Conservation (phyloP, 129 eudicot species). For the Logfia minima region DNA sequence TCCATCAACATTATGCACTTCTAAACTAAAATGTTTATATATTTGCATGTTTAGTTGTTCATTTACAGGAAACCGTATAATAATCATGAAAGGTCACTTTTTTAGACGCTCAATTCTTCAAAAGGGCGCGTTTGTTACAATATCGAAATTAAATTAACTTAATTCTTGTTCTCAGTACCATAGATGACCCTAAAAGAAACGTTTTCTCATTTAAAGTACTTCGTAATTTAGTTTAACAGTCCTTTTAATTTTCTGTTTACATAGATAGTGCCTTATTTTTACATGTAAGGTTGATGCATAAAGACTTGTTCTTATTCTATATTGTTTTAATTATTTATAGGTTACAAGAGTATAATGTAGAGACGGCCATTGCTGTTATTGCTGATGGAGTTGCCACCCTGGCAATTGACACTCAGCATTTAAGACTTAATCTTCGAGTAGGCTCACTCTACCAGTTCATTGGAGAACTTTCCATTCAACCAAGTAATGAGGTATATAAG, state of each 20-base stretch:
- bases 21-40: neutral
- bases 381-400: slow-evolving; percentile 71
- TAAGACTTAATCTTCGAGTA: slow-evolving; percentile 55
- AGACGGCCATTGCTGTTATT: slow-evolving; percentile 62
- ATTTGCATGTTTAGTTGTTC: slow-evolving; percentile 1
- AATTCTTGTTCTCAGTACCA: neutral
- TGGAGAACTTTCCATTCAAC: slow-evolving; percentile 72
- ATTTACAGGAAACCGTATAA: neutral
- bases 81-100: neutral
- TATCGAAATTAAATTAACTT: neutral
- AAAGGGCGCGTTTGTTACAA: neutral
- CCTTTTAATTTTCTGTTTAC: neutral
- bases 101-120: neutral
- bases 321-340: slow-evolving; percentile 38
- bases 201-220: neutral
- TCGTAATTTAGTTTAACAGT: neutral
- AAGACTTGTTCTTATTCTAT: neutral
- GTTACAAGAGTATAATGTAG: slow-evolving; percentile 68
- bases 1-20: neutral
- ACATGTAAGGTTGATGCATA: neutral
- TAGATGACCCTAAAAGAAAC: neutral
- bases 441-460: slow-evolving; percentile 87
- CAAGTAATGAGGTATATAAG: slow-evolving; percentile 57
- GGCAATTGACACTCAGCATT: slow-evolving; percentile 63
- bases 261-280: neutral